phyloP scores from a whole-genome alignment of 1,284 basidiomycete species.

The Chiua sp. region DNA sequence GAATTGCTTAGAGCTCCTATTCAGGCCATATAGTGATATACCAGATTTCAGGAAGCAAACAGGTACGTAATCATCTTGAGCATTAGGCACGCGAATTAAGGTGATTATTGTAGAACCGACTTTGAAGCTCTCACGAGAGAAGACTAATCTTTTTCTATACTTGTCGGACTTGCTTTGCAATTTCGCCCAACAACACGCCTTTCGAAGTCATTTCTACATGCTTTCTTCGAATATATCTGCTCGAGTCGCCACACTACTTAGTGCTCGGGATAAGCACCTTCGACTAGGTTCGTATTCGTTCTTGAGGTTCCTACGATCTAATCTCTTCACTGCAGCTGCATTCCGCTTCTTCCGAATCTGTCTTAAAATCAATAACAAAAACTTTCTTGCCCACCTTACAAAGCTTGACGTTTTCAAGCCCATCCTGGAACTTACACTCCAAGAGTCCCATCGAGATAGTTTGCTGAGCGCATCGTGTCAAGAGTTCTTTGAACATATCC shows the following conservation, averaged over 20 bases:
- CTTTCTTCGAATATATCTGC: slow-evolving; percentile 78
- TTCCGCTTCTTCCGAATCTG: slow-evolving; percentile 92
- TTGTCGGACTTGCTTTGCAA: slow-evolving; percentile 92
- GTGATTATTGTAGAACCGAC: slow-evolving; percentile 47
- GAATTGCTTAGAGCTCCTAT: slow-evolving; percentile 73
- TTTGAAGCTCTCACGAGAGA: slow-evolving; percentile 68
- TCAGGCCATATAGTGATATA: slow-evolving; percentile 80
- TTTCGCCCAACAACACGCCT: slow-evolving; percentile 87
- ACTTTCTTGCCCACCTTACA: slow-evolving; percentile 84
- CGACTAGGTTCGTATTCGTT: slow-evolving; percentile 70
- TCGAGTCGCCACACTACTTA: slow-evolving; percentile 81
- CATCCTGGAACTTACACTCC: slow-evolving; percentile 81
- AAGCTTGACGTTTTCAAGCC: slow-evolving; percentile 87
- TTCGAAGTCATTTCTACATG: slow-evolving; percentile 91
- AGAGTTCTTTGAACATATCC: slow-evolving; percentile 93
- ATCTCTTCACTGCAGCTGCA: slow-evolving; percentile 59
- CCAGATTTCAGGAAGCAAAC: slow-evolving; percentile 74
- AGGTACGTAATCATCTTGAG: slow-evolving; percentile 46
- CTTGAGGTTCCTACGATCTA: slow-evolving; percentile 9
- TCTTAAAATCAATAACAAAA: slow-evolving; percentile 86
- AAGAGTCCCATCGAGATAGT: slow-evolving; percentile 89
- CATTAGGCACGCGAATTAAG: not conserved
- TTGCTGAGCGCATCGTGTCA: slow-evolving; percentile 94
- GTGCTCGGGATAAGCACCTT: slow-evolving; percentile 89
- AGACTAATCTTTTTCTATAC: slow-evolving; percentile 79